Evolutionary conservation across 345 rosid species (phyloP).

Genomic region (Gossypium mustelinum): DNA sequence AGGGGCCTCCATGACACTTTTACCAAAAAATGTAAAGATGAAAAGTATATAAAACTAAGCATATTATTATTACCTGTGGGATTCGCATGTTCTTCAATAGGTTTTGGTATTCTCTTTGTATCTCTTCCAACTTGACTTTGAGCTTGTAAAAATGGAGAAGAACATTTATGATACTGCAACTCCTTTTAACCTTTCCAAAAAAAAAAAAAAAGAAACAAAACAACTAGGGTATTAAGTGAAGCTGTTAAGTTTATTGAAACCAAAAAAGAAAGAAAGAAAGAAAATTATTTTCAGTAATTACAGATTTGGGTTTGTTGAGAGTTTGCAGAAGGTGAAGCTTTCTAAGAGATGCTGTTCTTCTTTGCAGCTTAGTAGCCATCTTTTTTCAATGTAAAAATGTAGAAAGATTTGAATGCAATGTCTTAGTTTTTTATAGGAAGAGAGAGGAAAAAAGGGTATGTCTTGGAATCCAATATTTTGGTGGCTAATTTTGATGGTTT

Average conservation of each 20-base stretch:
- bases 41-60: background rate
- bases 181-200: slow-evolving; percentile 39
- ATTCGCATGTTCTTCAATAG: slow-evolving; percentile 30
- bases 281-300: slow-evolving; percentile 10
- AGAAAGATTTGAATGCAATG: background rate
- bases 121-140: slow-evolving; percentile 52
- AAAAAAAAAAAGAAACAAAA: background rate
- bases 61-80: slow-evolving; percentile 39
- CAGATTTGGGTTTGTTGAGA: slow-evolving; percentile 47
- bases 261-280: background rate
- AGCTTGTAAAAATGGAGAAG: slow-evolving; percentile 50
- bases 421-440: slow-evolving; percentile 32
- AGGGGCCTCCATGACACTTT: no score
- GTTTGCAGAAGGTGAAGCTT: slow-evolving; percentile 46
- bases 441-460: slow-evolving; percentile 13
- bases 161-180: slow-evolving; percentile 36
- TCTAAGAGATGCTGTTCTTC: slow-evolving; percentile 37
- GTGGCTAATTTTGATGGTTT: background rate
- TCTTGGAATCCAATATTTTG: slow-evolving; percentile 37
- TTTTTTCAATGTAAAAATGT: slow-evolving; percentile 13
- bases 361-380: slow-evolving; percentile 48
- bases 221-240: background rate
- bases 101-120: slow-evolving; percentile 37
- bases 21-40: no score
- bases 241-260: no score